Conservation (phyloP, 2,329 filamentous ascomycete genomes). For the Arthrobotrys pseudoclavata region DNA sequence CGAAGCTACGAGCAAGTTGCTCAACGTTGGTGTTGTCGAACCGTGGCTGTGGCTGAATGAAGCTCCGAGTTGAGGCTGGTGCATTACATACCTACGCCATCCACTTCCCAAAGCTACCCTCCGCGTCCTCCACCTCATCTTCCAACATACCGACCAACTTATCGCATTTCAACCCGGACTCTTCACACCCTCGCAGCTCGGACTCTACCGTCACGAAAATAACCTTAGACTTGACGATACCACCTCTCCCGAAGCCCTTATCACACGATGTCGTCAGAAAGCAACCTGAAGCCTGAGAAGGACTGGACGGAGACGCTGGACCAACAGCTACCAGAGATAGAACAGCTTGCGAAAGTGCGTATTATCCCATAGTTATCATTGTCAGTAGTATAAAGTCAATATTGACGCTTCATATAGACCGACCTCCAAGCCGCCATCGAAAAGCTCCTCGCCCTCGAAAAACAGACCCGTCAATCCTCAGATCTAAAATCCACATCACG, state of each 20-base stretch:
- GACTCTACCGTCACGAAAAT: slow-evolving; percentile 12
- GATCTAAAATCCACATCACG: slow-evolving; percentile 96
- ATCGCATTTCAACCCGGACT: slow-evolving; percentile 18
- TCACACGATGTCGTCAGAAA: slow-evolving; percentile 63
- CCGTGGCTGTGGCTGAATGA: slow-evolving; percentile 50
- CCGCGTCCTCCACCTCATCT: slow-evolving; percentile 43
- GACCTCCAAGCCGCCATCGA: slow-evolving; percentile 91
- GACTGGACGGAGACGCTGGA: slow-evolving; percentile 98
- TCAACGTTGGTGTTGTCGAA: slow-evolving; percentile 37
- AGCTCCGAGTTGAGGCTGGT: slow-evolving; percentile 29
- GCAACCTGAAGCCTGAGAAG: slow-evolving; percentile 76
- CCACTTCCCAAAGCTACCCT: slow-evolving; percentile 49
- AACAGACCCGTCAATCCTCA: slow-evolving; percentile 97
- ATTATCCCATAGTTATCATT: slow-evolving; percentile 14
- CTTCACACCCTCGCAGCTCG: slow-evolving; percentile 6
- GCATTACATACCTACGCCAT: slow-evolving; percentile 28
- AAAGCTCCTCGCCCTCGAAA: slow-evolving; percentile 91
- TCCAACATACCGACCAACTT: slow-evolving; percentile 24
- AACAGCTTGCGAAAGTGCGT: slow-evolving; percentile 85
- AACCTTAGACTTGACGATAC: background rate
- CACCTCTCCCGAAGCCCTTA: slow-evolving; percentile 33
- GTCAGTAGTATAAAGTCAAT: slow-evolving; percentile 64
- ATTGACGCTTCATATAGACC: slow-evolving; percentile 69
- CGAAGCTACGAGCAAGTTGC: slow-evolving; percentile 7
- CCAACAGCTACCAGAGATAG: slow-evolving; percentile 87